phyloP scores from a whole-genome alignment of 2,329 filamentous ascomycete species.

The Lachnellula occidentalis region DNA sequence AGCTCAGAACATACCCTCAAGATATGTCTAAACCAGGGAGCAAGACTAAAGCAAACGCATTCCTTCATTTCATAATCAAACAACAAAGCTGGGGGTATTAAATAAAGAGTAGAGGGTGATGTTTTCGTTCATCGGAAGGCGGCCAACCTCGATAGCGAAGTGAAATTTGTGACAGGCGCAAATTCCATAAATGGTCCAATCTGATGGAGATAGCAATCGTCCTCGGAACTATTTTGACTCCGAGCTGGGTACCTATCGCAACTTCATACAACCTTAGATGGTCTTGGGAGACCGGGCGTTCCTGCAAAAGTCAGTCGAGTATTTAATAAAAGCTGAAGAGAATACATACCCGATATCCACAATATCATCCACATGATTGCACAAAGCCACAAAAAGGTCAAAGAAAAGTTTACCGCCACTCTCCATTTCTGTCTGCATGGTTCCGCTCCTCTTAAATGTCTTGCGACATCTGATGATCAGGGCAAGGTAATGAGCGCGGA shows the following conservation, averaged over 20 bases:
- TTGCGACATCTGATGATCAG: conserved; percentile 83
- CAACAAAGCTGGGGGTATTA: conserved; percentile 33
- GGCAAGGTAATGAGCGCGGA: conserved; percentile 85
- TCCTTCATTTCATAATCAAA: conserved; percentile 27
- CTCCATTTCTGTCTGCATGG: conserved; percentile 94
- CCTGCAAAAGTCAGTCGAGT: conserved; percentile 28
- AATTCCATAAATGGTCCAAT: conserved; percentile 32
- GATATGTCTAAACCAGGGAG: conserved; percentile 12
- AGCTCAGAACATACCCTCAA: conserved; percentile 15
- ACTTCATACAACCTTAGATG: conserved; percentile 39
- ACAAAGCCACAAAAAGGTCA: conserved; percentile 87
- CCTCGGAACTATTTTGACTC: conserved; percentile 29
- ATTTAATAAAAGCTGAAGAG: neutral
- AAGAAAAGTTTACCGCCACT: conserved; percentile 85
- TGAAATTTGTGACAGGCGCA: conserved; percentile 29
- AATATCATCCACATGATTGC: conserved; percentile 78
- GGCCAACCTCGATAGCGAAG: conserved; percentile 42
- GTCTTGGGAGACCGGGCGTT: conserved; percentile 48
- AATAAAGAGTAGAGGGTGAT: conserved; percentile 34
- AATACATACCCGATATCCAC: conserved; percentile 48
- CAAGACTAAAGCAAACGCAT: conserved; percentile 29
- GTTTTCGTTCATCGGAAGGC: conserved; percentile 37
- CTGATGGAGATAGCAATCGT: conserved; percentile 34
- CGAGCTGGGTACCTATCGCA: conserved; percentile 28
- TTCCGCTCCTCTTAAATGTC: conserved; percentile 90